Evolutionary conservation across 2,329 filamentous ascomycete species (phyloP), one percentile per base, ranked within the genome.

Genomic region (Cladosporium oxysporum): DNA sequence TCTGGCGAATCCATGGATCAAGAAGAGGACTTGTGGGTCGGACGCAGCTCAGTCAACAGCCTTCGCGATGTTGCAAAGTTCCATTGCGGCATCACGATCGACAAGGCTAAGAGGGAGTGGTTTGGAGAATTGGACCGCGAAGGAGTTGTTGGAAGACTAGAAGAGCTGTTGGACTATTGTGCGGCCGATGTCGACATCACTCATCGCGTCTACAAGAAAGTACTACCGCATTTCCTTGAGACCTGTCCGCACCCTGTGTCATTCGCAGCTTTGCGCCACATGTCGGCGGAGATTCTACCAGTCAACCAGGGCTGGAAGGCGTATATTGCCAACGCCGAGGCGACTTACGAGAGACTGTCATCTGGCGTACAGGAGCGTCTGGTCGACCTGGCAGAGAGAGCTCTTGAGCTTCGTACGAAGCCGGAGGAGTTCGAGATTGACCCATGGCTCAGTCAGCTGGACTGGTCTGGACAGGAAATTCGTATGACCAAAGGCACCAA

Each of bases 221-320:
- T 98, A 1, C 95, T 99, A 69, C 92, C 93, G 0, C 90, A 91
- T 66, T 99, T 97, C 73, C 82, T 97, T 23, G 84, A 92, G 53
- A 91, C 91, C 29, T 99, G 95, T 75, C 95, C 95, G 0, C 96
- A 99, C 78, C 95, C 95, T 0, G 95, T 99, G 73, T 98, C 93
- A 79, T 99, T 99, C 74, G 94, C 92, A 2, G 95, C 95, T 1
- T 83, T 99, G 21, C 87, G 95, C 18, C 95, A 98, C 76, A 84
- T 99, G n/a, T 93, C 93, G 0, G 90, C 93, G 0, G 93, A 97
- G 69, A 97, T 98, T 58, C 82, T 99, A 8, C 95, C 95, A 0
- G 91, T 98, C 53, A 88, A 98, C 76, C 87, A 90, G 72, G 89
- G 90, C 0, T 99, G 96, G 96, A 87, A 94, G 67, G 82, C 87